Percentiles rank a stretch among this genome's conserved stretches.
Evolutionary conservation across 129 eudicot genomes (phyloP).

Genomic region (Saposhnikovia divaricata): DNA sequence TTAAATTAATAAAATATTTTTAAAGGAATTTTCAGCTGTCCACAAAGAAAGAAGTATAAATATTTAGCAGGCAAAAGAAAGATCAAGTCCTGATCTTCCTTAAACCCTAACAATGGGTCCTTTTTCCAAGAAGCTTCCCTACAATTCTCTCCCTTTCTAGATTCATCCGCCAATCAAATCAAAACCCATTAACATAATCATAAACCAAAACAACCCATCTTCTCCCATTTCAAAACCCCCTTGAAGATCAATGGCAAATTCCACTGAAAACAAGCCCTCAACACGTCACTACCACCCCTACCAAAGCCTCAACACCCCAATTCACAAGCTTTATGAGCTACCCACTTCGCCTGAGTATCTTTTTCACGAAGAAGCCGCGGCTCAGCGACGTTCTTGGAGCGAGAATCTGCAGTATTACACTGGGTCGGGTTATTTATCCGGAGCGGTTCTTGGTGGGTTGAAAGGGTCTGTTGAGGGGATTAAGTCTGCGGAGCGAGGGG

Average conservation of each 20-base stretch:
- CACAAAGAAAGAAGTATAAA: no score
- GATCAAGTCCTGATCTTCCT: neutral
- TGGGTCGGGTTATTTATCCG: conserved; percentile 21
- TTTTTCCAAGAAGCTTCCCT: neutral
- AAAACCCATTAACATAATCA: neutral
- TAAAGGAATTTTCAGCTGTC: no score
- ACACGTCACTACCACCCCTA: conserved; percentile 25
- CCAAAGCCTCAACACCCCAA: conserved; percentile 21
- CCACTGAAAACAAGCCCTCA: conserved; percentile 5
- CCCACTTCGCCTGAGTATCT: conserved; percentile 30
- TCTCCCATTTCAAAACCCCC: conserved; percentile 1
- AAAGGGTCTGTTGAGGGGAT: conserved; percentile 13
- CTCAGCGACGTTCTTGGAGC: conserved; percentile 16
- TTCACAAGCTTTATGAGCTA: conserved; percentile 18
- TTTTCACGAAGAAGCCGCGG: conserved; percentile 21
- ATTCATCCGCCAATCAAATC: neutral
- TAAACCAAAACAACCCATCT: neutral
- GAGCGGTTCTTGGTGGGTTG: conserved; percentile 16
- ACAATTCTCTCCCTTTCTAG: neutral
- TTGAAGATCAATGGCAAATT: conserved; percentile 5
- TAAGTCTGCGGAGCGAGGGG: conserved; percentile 1
- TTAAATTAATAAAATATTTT: no score
- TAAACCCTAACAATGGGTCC: conserved; percentile 14
- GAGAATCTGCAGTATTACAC: conserved; percentile 23
- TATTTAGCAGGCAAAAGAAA: neutral